phyloP scores from a whole-genome alignment of 2,329 filamentous ascomycete genomes.

The Talaromyces sp. region DNA sequence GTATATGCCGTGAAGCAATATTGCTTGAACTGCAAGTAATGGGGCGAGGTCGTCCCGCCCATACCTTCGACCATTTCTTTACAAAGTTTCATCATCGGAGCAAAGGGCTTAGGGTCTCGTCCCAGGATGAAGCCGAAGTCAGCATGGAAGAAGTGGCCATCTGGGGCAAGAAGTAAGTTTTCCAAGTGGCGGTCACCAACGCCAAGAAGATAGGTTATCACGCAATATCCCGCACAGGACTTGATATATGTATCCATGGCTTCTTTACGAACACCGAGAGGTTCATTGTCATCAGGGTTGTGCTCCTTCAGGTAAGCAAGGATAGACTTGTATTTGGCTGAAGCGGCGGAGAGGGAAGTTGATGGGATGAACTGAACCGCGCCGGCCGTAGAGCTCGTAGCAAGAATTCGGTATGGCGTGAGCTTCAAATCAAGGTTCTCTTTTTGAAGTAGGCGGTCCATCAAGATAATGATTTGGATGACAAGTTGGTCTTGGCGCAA shows the following conservation, averaged over 20 bases:
- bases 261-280: slow-evolving; percentile 85
- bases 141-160: slow-evolving; percentile 95
- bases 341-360: slow-evolving; percentile 78
- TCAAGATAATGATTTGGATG: slow-evolving; percentile 94
- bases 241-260: slow-evolving; percentile 94
- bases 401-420: slow-evolving; percentile 93
- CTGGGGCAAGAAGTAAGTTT: slow-evolving; percentile 86
- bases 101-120: slow-evolving; percentile 95
- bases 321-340: slow-evolving; percentile 76
- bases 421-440: slow-evolving; percentile 95
- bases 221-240: slow-evolving; percentile 95
- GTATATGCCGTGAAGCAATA: slow-evolving; percentile 96
- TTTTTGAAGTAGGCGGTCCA: slow-evolving; percentile 93
- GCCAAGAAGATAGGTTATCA: slow-evolving; percentile 96
- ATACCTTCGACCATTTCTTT: slow-evolving; percentile 99
- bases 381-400: slow-evolving; percentile 84
- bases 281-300: slow-evolving; percentile 81
- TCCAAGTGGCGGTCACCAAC: slow-evolving; percentile 96
- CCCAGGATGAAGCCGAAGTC: slow-evolving; percentile 98
- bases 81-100: slow-evolving; percentile 93
- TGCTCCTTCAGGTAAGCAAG: slow-evolving; percentile 85
- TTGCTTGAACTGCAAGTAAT: slow-evolving; percentile 88
- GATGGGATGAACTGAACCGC: slow-evolving; percentile 93
- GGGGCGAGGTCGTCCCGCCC: slow-evolving; percentile 78
- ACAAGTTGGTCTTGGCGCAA: slow-evolving; percentile 95